Evolutionary conservation across 441 rosid species (phyloP).

Genomic region (Bocquillonia castaneifolia): DNA sequence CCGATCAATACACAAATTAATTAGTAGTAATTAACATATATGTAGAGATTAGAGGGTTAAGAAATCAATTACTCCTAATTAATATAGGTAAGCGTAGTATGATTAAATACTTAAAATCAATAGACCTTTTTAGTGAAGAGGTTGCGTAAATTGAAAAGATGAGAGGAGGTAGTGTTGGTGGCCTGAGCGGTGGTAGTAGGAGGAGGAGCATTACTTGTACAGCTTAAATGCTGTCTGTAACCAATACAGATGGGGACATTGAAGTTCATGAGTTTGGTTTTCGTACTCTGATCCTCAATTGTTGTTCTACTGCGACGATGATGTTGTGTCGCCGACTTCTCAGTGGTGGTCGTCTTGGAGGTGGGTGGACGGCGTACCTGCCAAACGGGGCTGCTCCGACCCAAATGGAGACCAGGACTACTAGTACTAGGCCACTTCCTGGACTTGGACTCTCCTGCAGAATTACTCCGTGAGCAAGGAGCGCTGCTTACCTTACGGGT

Average conservation of each 20-base stretch:
- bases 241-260: slow-evolving; percentile 72
- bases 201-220: slow-evolving; percentile 50
- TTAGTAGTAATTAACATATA: too few species aligned
- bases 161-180: not conserved
- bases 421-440: slow-evolving; percentile 73
- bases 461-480: slow-evolving; percentile 85
- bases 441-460: slow-evolving; percentile 73
- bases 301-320: slow-evolving; percentile 25
- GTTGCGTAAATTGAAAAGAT: slow-evolving; percentile 55
- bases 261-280: slow-evolving; percentile 48
- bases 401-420: slow-evolving; percentile 65
- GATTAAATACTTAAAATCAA: too few species aligned
- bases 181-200: not conserved
- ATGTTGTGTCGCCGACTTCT: slow-evolving; percentile 31
- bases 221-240: slow-evolving; percentile 53
- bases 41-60: too few species aligned
- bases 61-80: too few species aligned
- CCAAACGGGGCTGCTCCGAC: slow-evolving; percentile 85
- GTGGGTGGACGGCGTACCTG: slow-evolving; percentile 54
- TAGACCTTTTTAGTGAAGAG: slow-evolving; percentile 37
- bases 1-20: too few species aligned
- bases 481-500: slow-evolving; percentile 79
- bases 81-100: not conserved
- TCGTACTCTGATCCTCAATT: slow-evolving; percentile 18
- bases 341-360: slow-evolving; percentile 29